These are phyloP conservation scores for Trichoderma koningiopsis DNA, from an alignment of 2,329 filamentous ascomycete genomes.

Conservation along the genomic window DNA sequence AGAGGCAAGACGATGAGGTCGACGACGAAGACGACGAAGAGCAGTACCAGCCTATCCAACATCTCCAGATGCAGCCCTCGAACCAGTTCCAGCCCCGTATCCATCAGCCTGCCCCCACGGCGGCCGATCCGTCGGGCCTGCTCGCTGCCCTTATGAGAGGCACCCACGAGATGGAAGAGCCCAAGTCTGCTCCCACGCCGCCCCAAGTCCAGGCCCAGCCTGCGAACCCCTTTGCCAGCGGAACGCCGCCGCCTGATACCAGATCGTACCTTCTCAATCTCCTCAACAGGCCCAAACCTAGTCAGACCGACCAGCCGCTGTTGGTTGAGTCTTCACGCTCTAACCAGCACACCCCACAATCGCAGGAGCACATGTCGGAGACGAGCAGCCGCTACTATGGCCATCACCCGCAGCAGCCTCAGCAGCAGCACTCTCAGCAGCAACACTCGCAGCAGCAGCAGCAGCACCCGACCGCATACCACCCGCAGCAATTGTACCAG, in stretches of 20 bases:
- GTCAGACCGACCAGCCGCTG: conserved; percentile 55
- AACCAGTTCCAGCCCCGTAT: conserved; percentile 45
- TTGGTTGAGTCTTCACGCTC: conserved; percentile 47
- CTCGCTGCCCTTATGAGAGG: conserved; percentile 64
- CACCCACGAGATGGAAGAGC: conserved; percentile 51
- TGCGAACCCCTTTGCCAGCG: conserved; percentile 47
- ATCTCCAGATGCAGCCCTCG: conserved; percentile 30
- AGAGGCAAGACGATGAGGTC: conserved; percentile 11
- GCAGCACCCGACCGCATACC: conserved; percentile 31
- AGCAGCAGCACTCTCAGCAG: conserved; percentile 27
- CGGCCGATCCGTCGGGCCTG: conserved; percentile 59
- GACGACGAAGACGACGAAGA: conserved; percentile 21
- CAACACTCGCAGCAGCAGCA: conserved; percentile 30
- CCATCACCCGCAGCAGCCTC: conserved; percentile 34
- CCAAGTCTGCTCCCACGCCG: conserved; percentile 33
- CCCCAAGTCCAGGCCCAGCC: conserved; percentile 34
- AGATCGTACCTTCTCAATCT: conserved; percentile 85
- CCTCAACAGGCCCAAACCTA: conserved; percentile 75
- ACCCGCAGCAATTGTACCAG: conserved; percentile 34
- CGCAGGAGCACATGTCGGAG: conserved; percentile 38
- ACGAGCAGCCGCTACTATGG: conserved; percentile 35
- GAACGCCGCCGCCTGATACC: conserved; percentile 65
- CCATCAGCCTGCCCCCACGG: conserved; percentile 59
- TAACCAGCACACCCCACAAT: conserved; percentile 50
- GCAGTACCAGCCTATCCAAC: conserved; percentile 28